phyloP scores from a whole-genome alignment of 495 filamentous ascomycete species.

The Parathielavia appendiculata region DNA sequence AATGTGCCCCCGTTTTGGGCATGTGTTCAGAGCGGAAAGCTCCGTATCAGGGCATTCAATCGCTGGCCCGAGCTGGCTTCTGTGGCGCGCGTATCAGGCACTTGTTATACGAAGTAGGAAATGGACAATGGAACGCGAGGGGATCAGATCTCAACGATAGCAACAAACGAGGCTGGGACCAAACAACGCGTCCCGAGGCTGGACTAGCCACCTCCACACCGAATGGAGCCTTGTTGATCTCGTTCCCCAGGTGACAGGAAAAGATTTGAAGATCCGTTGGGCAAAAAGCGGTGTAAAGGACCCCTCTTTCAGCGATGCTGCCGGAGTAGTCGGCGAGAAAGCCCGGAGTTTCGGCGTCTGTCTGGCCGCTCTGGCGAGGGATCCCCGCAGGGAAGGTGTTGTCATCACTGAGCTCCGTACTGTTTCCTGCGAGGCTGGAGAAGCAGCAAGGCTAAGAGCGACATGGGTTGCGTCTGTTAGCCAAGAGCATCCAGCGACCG shows the following conservation, averaged over 20 bases:
- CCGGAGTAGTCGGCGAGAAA: neutral
- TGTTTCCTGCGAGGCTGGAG: neutral
- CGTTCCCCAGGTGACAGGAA: conserved; percentile 3
- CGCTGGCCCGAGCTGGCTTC: no score
- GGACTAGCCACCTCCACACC: conserved; percentile 4
- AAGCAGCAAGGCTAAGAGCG: neutral
- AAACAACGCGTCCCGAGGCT: conserved; percentile 10
- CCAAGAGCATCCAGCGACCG: neutral
- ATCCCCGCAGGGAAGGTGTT: neutral
- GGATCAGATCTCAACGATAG: no score
- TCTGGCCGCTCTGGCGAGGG: no score
- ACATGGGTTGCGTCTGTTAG: neutral
- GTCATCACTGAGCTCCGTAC: neutral
- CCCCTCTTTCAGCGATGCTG: conserved; percentile 1
- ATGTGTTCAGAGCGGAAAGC: no score
- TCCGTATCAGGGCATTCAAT: no score
- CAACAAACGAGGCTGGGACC: conserved; percentile 6
- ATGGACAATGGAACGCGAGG: neutral
- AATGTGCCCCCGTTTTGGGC: no score
- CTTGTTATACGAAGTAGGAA: no score
- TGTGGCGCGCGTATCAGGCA: no score
- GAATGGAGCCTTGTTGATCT: conserved; percentile 8
- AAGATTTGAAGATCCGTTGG: neutral
- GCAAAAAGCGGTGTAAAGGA: conserved; percentile 17
- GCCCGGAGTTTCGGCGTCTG: neutral